A percentile compares a stretch with the other conserved stretches of the same genome.
phyloP scores from a whole-genome alignment of 371 early-diverging fungal genomes.

The Zychaea mexicana region DNA sequence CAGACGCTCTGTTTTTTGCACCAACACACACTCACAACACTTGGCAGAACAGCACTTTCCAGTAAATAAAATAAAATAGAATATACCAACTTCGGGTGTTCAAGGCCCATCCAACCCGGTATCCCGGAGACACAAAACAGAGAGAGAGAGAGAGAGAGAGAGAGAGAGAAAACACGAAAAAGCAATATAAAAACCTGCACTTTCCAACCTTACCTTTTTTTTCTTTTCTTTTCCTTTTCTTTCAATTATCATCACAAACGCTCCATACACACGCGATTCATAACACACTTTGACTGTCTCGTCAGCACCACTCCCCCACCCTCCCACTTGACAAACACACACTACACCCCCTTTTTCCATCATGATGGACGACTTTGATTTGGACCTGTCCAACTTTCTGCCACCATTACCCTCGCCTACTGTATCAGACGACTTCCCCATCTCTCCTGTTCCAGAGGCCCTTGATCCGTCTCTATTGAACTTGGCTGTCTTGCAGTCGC shows the following conservation, averaged over 20 bases:
- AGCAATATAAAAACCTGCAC: neutral
- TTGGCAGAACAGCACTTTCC: neutral
- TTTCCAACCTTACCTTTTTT: neutral
- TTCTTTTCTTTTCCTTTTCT: neutral
- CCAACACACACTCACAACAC: neutral
- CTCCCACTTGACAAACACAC: neutral
- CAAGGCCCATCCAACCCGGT: neutral
- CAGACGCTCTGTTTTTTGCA: neutral
- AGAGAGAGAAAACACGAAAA: too few species aligned
- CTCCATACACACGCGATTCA: too few species aligned
- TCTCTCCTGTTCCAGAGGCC: neutral
- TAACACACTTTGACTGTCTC: too few species aligned
- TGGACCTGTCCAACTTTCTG: neutral
- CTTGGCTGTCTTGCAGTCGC: neutral
- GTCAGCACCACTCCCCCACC: too few species aligned
- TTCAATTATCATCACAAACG: too few species aligned
- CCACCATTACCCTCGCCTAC: slow-evolving; percentile 2
- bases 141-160: too few species aligned
- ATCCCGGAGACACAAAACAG: slow-evolving; percentile 8
- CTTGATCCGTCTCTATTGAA: slow-evolving; percentile 7
- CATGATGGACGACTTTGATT: neutral
- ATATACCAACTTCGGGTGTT: slow-evolving; percentile 7
- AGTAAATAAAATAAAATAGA: neutral
- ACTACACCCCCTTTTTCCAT: neutral
- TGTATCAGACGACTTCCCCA: neutral